These are phyloP conservation scores for Microthlaspi erraticum DNA, from an alignment of 345 rosid genomes.

Conservation along the genomic window DNA sequence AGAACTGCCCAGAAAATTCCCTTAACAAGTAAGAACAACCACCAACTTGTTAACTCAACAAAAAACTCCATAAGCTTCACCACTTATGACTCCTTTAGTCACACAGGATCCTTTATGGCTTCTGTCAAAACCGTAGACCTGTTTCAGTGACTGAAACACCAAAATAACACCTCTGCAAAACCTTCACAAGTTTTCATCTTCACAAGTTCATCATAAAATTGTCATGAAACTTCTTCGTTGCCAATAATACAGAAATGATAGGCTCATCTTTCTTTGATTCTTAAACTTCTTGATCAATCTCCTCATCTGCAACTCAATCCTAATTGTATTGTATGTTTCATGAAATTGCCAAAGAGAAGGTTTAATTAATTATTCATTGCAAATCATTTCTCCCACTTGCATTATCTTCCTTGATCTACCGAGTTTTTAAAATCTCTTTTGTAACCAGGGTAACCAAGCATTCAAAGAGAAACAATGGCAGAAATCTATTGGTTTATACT, in stretches of 20 bases:
- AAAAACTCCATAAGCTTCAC: not conserved
- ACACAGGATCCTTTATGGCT: not conserved
- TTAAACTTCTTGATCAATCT: too few species aligned
- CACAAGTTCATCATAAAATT: too few species aligned
- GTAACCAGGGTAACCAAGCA: constrained; percentile 87
- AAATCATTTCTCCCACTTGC: not conserved
- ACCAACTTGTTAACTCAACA: not conserved
- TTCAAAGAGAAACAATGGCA: constrained; percentile 85
- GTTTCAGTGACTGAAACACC: not conserved
- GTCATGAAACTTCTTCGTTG: too few species aligned
- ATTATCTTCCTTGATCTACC: constrained; percentile 3
- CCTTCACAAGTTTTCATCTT: too few species aligned
- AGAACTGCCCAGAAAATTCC: not conserved
- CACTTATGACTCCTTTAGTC: not conserved
- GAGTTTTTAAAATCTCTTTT: not conserved
- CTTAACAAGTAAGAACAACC: not conserved
- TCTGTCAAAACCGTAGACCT: not conserved
- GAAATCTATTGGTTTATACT: constrained; percentile 79
- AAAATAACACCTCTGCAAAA: not conserved
- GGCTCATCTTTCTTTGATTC: too few species aligned
- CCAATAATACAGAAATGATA: too few species aligned
- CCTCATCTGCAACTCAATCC: too few species aligned
- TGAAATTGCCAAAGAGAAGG: constrained; percentile 95
- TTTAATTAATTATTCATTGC: constrained; percentile 39
- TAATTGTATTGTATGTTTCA: too few species aligned